A percentile compares a stretch with the other conserved stretches of the same genome.
Conservation (phyloP, 2,329 filamentous ascomycete genomes). For the Penicillium thymicola region DNA sequence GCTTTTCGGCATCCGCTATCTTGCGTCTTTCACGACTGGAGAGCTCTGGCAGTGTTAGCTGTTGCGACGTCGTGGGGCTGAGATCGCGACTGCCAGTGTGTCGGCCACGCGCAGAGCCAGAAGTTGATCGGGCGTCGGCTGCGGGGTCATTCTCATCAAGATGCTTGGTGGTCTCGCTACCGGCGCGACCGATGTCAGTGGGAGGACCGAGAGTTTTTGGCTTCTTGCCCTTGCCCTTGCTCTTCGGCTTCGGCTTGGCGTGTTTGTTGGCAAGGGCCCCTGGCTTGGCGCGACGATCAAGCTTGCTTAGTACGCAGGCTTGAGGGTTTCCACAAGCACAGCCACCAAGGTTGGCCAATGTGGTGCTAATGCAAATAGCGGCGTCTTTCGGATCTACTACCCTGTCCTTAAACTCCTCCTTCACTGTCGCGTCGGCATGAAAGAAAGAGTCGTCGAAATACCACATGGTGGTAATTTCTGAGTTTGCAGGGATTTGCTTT, state of each 20-base stretch:
- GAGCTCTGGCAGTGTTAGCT: slow-evolving; percentile 49
- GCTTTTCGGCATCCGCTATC: slow-evolving; percentile 59
- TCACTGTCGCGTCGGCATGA: background rate
- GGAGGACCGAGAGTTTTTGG: slow-evolving; percentile 37
- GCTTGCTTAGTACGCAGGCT: slow-evolving; percentile 40
- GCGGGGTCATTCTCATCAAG: slow-evolving; percentile 55
- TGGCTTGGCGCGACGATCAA: slow-evolving; percentile 40
- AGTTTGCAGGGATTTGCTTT: slow-evolving; percentile 63
- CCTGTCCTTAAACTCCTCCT: slow-evolving; percentile 34
- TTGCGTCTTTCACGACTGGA: slow-evolving; percentile 63
- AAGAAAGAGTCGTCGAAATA: slow-evolving; percentile 42
- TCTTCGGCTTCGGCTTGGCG: slow-evolving; percentile 39
- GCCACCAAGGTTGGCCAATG: slow-evolving; percentile 49
- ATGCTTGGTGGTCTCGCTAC: slow-evolving; percentile 55
- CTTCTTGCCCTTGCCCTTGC: slow-evolving; percentile 44
- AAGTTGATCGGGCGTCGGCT: slow-evolving; percentile 56
- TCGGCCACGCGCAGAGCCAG: slow-evolving; percentile 52
- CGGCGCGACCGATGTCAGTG: slow-evolving; percentile 57
- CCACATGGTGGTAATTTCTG: slow-evolving; percentile 50
- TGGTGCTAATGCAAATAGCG: slow-evolving; percentile 47
- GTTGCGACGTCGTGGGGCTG: slow-evolving; percentile 50
- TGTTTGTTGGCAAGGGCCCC: slow-evolving; percentile 12
- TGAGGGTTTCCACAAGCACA: slow-evolving; percentile 45
- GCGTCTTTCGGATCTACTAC: slow-evolving; percentile 41
- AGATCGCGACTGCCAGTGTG: slow-evolving; percentile 60